Evolutionary conservation across 1,139 yeast species (phyloP).

Genomic region (Nakaseomyces bracarensis): DNA sequence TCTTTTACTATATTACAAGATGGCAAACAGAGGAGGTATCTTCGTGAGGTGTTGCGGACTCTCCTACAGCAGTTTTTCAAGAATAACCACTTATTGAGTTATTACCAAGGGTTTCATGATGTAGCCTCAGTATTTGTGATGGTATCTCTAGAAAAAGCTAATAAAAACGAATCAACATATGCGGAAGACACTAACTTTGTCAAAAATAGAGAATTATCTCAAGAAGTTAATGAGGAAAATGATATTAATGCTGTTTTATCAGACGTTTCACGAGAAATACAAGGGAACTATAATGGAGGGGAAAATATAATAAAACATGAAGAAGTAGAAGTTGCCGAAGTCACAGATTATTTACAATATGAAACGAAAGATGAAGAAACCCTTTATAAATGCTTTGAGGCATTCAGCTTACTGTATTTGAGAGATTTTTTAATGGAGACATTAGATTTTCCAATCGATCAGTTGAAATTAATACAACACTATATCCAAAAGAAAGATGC

Average conservation of each 20-base stretch:
- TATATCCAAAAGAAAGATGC: conserved; percentile 46
- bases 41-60: conserved; percentile 39
- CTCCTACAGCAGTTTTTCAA: conserved; percentile 52
- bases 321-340: not conserved
- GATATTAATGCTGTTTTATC: too few species aligned
- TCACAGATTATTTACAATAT: not conserved
- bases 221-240: too few species aligned
- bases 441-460: conserved; percentile 56
- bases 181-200: too few species aligned
- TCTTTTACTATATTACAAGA: conserved; percentile 42
- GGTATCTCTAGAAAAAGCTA: conserved; percentile 31
- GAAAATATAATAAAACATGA: too few species aligned
- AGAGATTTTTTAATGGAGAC: conserved; percentile 81
- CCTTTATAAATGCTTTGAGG: conserved; percentile 46
- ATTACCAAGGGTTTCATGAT: conserved; percentile 93
- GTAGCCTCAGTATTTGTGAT: conserved; percentile 62
- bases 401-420: conserved; percentile 52
- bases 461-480: conserved; percentile 57
- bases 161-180: conserved; percentile 19
- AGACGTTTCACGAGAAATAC: too few species aligned
- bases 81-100: conserved; percentile 52
- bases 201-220: too few species aligned
- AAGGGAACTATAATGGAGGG: too few species aligned
- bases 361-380: conserved; percentile 30
- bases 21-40: conserved; percentile 16